Conservation (phyloP, 2,329 filamentous ascomycete genomes). For the Trichoderma oligosporum region DNA sequence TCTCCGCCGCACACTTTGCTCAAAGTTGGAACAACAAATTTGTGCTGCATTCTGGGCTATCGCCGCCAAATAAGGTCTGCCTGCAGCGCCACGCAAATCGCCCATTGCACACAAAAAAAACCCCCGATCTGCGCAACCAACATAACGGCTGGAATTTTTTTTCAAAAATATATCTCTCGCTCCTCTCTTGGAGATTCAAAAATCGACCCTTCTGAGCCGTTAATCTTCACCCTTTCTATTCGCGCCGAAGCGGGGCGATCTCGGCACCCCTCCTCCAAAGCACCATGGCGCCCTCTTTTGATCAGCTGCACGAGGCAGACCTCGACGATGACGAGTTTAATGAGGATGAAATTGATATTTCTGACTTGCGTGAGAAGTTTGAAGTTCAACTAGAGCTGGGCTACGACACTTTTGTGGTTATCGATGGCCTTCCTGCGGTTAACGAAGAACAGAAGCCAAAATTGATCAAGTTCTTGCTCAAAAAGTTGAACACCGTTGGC, state of each 20-base stretch:
- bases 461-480: slow-evolving; percentile 91
- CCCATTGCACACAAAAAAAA: slow-evolving; percentile 19
- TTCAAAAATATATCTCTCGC: slow-evolving; percentile 1
- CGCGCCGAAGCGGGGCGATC: slow-evolving; percentile 36
- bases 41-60: slow-evolving; percentile 26
- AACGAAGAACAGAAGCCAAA: slow-evolving; percentile 88
- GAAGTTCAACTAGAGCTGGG: slow-evolving; percentile 95
- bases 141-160: background rate
- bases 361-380: slow-evolving; percentile 88
- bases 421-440: slow-evolving; percentile 89
- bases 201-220: slow-evolving; percentile 16
- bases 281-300: slow-evolving; percentile 87
- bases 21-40: slow-evolving; percentile 40
- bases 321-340: slow-evolving; percentile 82
- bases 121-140: slow-evolving; percentile 4
- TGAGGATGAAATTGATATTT: slow-evolving; percentile 91
- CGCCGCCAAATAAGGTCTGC: slow-evolving; percentile 12
- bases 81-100: slow-evolving; percentile 16
- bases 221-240: slow-evolving; percentile 18
- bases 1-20: slow-evolving; percentile 42
- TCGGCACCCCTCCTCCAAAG: slow-evolving; percentile 30
- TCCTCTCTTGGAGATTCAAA: slow-evolving; percentile 2
- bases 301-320: slow-evolving; percentile 87
- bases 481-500: slow-evolving; percentile 85
- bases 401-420: slow-evolving; percentile 91